Evolutionary conservation across 768 basidiomycete species (phyloP), one percentile per base, ranked within the genome.

Genomic region (Saitozyma sp.): DNA sequence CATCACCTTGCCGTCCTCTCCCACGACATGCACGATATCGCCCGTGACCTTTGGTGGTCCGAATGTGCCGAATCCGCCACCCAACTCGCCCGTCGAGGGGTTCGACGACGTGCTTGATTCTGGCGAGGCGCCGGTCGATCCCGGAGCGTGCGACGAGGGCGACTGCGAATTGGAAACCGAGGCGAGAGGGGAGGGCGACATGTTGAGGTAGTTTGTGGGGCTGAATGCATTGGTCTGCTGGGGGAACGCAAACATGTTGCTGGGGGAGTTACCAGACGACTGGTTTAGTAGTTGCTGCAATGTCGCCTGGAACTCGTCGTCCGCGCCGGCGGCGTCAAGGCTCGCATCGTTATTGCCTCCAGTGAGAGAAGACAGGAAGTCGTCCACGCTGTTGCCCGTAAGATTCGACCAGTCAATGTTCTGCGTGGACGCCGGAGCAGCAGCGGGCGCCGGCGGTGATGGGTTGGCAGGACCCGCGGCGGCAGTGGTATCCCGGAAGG

Each of bases 131-230:
- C 58, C 63, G 45, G 61, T 64, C 10, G 65, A 65, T 10, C 46
- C 43, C 50, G 56, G 56, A 42, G 61, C 50, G 41, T 59, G 55
- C 9, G 70, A 68, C 43, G 59, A 50, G 8, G 68, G 65, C 38
- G 67, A 68, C 56, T 63, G 59, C 17, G 45, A 49, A 49, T 63
- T 62, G n/a, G 70, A 70, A 2, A 39, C 54, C 11, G 66, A 54
- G 43, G 58, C 54, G 52, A 69, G 59, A 0, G 77, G 68, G 29
- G 76, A 76, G 0, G 77, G 77, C 8, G 71, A 74, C 58, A 73
- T 72, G 64, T 75, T 75, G 55, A 78, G 69, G 62, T 75, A 77
- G 19, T 74, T 74, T 40, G 63, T 69, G 11, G 77, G 75, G 38
- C 71, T 73, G 58, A 78, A 77, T 0, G 56, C 54, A 43, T 54